Conservation (phyloP, 2,329 filamentous ascomycete genomes). For the Aspergillus japonicus region DNA sequence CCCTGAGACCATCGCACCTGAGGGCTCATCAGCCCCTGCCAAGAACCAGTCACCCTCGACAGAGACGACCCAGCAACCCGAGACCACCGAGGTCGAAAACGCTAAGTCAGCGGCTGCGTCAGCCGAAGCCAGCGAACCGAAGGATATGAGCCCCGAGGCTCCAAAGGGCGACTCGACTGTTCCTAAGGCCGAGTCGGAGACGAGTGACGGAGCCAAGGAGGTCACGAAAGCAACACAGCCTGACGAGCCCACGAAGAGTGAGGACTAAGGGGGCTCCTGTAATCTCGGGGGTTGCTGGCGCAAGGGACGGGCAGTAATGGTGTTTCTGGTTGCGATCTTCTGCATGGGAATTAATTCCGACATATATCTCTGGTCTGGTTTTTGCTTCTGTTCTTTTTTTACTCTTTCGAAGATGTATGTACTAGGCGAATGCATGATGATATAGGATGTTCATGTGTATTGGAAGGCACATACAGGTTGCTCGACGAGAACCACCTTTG, state of each 20-base stretch:
- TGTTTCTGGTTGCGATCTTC: slow-evolving; percentile 29
- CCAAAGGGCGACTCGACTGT: slow-evolving; percentile 16
- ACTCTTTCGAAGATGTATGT: background rate
- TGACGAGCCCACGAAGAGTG: slow-evolving; percentile 34
- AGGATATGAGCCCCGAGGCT: slow-evolving; percentile 16
- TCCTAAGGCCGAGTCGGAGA: slow-evolving; percentile 11
- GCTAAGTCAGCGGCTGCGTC: slow-evolving; percentile 14
- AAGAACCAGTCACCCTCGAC: slow-evolving; percentile 21
- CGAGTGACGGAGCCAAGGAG: slow-evolving; percentile 24
- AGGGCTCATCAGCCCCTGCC: slow-evolving; percentile 18
- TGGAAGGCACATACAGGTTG: background rate
- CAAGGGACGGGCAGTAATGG: slow-evolving; percentile 36
- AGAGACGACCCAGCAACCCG: slow-evolving; percentile 15
- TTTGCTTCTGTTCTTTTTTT: background rate
- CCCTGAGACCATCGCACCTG: slow-evolving; percentile 19
- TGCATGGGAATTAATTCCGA: slow-evolving; percentile 12
- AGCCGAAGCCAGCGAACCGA: slow-evolving; percentile 13
- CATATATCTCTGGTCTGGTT: slow-evolving; percentile 11
- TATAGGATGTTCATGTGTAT: background rate
- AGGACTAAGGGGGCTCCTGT: slow-evolving; percentile 24
- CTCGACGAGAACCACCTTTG: background rate
- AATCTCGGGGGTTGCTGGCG: slow-evolving; percentile 31
- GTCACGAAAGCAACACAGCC: slow-evolving; percentile 23
- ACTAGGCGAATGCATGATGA: background rate
- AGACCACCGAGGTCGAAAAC: slow-evolving; percentile 19